phyloP scores from a whole-genome alignment of 139 green algal genomes.

The Tetraselmis chui region DNA sequence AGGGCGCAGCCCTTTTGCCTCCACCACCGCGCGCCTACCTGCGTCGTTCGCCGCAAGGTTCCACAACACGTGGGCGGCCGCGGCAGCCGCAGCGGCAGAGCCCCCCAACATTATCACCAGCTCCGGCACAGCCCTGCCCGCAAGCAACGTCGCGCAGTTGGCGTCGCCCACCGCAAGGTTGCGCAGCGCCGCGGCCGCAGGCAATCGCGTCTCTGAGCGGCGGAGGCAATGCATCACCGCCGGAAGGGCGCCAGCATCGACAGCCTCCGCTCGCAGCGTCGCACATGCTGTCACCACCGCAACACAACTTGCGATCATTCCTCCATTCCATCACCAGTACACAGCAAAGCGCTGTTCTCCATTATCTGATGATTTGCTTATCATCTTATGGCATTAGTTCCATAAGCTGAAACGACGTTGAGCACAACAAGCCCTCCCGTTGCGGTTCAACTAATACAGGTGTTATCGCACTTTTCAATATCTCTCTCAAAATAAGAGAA shows the following conservation, averaged over 20 bases:
- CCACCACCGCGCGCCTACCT: background rate
- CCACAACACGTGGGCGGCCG: background rate
- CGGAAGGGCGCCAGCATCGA: background rate
- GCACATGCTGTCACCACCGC: too few relatives aligned
- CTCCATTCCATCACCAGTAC: too few relatives aligned
- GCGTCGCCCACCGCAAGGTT: background rate
- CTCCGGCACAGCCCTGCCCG: background rate
- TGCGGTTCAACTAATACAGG: too few relatives aligned
- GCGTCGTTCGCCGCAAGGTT: background rate
- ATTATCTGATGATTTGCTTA: too few relatives aligned
- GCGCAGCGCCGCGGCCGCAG: background rate
- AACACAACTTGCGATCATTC: too few relatives aligned
- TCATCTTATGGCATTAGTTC: too few relatives aligned
- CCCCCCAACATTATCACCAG: background rate
- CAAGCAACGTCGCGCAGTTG: too few relatives aligned
- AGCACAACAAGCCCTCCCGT: too few relatives aligned
- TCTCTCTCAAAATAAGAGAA: too few relatives aligned
- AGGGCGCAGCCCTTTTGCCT: background rate
- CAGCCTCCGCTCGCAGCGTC: background rate
- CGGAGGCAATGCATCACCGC: background rate
- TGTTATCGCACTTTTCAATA: too few relatives aligned
- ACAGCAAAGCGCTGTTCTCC: too few relatives aligned
- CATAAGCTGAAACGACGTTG: too few relatives aligned
- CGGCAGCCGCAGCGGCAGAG: background rate
- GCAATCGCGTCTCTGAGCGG: background rate